These are phyloP conservation scores for Mycena chlorophos DNA, from an alignment of 768 basidiomycete species.

Conservation along the genomic window DNA sequence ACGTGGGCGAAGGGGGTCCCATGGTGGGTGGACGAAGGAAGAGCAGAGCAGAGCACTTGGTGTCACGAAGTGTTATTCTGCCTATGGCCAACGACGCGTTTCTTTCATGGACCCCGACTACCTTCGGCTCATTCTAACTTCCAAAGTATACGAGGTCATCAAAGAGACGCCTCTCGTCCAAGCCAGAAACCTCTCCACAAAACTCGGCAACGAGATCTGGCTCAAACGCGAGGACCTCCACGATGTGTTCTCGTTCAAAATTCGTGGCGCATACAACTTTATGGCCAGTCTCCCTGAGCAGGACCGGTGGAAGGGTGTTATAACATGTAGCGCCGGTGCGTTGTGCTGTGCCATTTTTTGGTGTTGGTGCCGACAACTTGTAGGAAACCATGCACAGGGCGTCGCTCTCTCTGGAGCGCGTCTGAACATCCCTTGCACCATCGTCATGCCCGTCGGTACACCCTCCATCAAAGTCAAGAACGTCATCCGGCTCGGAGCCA, in stretches of 20 bases:
- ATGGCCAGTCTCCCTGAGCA: conserved; percentile 88
- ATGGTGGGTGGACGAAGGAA: neutral
- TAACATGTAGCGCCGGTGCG: conserved; percentile 98
- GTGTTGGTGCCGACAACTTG: neutral
- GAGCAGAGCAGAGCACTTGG: neutral
- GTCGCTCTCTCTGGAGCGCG: conserved; percentile 92
- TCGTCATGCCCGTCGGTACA: conserved; percentile 95
- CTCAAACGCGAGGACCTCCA: conserved; percentile 97
- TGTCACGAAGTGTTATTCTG: neutral
- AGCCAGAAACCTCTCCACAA: conserved; percentile 82
- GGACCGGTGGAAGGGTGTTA: conserved; percentile 95
- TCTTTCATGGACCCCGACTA: conserved; percentile 79
- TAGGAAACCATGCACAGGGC: conserved; percentile 98
- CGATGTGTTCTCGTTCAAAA: conserved; percentile 98
- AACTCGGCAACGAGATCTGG: conserved; percentile 91
- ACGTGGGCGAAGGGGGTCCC: conserved; percentile 9
- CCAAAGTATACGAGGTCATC: conserved; percentile 87
- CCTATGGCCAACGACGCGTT: conserved; percentile 63
- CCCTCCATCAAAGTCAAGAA: conserved; percentile 96
- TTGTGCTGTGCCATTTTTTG: conserved; percentile 41
- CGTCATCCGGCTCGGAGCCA: conserved; percentile 91
- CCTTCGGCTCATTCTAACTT: conserved; percentile 81
- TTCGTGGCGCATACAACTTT: conserved; percentile 97
- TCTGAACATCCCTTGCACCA: conserved; percentile 92
- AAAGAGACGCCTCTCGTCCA: conserved; percentile 88